These are phyloP conservation scores for Fragaria iinumae DNA, from an alignment of 306 rosid genomes.

Conservation along the genomic window DNA sequence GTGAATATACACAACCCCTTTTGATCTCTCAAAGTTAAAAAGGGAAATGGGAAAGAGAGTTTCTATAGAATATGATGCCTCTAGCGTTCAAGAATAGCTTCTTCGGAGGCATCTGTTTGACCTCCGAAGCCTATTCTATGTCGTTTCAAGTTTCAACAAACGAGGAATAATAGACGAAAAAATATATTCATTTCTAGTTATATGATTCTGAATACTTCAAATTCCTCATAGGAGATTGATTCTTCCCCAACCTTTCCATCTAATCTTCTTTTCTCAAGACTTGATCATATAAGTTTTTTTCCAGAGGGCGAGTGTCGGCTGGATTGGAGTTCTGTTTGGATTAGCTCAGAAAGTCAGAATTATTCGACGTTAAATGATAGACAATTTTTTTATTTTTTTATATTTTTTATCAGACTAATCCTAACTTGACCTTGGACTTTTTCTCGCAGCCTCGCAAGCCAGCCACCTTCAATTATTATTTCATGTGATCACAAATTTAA, in stretches of 20 bases:
- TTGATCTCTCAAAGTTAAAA: not conserved
- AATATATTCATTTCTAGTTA: too few species aligned
- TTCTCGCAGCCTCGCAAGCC: too few species aligned
- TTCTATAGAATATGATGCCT: not conserved
- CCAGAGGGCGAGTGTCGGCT: not conserved
- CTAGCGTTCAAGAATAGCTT: not conserved
- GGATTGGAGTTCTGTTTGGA: too few species aligned
- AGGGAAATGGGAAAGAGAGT: not conserved
- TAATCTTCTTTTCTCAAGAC: not conserved
- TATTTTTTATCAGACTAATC: too few species aligned
- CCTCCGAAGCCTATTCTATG: not conserved
- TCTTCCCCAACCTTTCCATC: not conserved
- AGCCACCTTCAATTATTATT: not conserved
- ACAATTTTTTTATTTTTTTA: too few species aligned
- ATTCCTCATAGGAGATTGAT: not conserved
- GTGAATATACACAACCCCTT: not conserved
- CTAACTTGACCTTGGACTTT: not conserved
- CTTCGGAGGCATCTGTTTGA: not conserved
- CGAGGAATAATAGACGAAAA: not conserved
- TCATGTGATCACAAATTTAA: not conserved
- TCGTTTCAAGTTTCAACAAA: not conserved
- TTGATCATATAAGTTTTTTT: not conserved
- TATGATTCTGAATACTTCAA: not conserved
- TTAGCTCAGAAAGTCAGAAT: not conserved
- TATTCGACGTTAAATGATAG: not conserved